Evolutionary conservation across 805 yeast species (phyloP).

Genomic region (Ogataea pignaliae): DNA sequence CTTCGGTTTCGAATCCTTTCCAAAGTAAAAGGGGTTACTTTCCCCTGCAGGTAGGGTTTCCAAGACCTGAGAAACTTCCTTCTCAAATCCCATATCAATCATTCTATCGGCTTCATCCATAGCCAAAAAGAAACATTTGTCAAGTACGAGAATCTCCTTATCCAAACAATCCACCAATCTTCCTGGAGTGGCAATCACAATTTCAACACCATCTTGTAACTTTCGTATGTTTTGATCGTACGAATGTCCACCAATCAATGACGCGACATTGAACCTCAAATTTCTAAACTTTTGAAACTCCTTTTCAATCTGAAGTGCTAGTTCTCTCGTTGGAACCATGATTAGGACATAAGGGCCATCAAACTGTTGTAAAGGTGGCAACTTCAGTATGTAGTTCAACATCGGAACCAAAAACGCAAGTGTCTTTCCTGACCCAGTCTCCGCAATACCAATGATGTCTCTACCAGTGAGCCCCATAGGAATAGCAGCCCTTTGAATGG

Average conservation of each 20-base stretch:
- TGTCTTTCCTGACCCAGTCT: conserved; percentile 96
- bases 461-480: conserved; percentile 58
- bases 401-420: conserved; percentile 77
- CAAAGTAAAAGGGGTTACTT: conserved; percentile 33
- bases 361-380: conserved; percentile 42
- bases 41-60: conserved; percentile 47
- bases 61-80: conserved; percentile 61
- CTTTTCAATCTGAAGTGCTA: conserved; percentile 78
- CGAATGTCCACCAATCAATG: conserved; percentile 87
- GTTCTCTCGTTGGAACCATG: conserved; percentile 89
- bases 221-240: conserved; percentile 66
- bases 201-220: conserved; percentile 61
- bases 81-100: conserved; percentile 94
- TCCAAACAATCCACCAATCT: conserved; percentile 78
- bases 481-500: conserved; percentile 85
- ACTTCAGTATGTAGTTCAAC: conserved; percentile 46
- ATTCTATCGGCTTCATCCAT: conserved; percentile 95
- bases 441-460: conserved; percentile 87
- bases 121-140: conserved; percentile 61
- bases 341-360: conserved; percentile 75
- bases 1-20: conserved; percentile 27
- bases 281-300: conserved; percentile 43
- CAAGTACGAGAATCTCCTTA: conserved; percentile 55
- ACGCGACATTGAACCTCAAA: conserved; percentile 45
- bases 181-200: conserved; percentile 94